Evolutionary conservation across 495 filamentous ascomycete genomes (phyloP).

Genomic region (Trichoderma orchidacearum): DNA sequence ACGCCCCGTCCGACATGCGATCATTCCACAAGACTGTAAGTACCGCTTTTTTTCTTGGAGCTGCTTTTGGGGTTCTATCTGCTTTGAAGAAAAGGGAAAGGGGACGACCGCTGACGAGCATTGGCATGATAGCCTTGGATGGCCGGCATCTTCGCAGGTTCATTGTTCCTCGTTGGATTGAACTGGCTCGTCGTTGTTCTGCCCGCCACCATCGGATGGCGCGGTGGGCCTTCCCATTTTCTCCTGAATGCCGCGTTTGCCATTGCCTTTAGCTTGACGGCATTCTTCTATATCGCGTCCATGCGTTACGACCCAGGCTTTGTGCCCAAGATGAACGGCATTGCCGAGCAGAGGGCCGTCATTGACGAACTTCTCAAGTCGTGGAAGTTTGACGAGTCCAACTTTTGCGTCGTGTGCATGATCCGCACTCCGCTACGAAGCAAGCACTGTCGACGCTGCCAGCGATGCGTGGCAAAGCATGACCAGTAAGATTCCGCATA

Average conservation of each 20-base stretch:
- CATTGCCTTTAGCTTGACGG: slow-evolving; percentile 45
- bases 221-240: slow-evolving; percentile 47
- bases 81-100: neutral
- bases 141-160: slow-evolving; percentile 81
- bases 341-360: slow-evolving; percentile 72
- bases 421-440: slow-evolving; percentile 78
- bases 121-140: slow-evolving; percentile 55
- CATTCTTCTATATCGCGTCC: slow-evolving; percentile 74
- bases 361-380: slow-evolving; percentile 70
- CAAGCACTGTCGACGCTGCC: slow-evolving; percentile 87
- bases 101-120: neutral
- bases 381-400: slow-evolving; percentile 85
- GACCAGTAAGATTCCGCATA: slow-evolving; percentile 91
- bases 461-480: slow-evolving; percentile 87
- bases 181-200: slow-evolving; percentile 63
- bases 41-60: too few species aligned
- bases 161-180: slow-evolving; percentile 70
- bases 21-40: slow-evolving; percentile 75
- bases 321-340: slow-evolving; percentile 82
- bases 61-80: too few species aligned
- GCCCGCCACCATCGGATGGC: slow-evolving; percentile 38
- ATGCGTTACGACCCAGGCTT: slow-evolving; percentile 87
- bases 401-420: slow-evolving; percentile 93
- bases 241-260: slow-evolving; percentile 65
- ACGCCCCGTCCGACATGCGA: slow-evolving; percentile 74